Conservation (phyloP, 1,284 basidiomycete species). For the Schizophyllum commune region DNA sequence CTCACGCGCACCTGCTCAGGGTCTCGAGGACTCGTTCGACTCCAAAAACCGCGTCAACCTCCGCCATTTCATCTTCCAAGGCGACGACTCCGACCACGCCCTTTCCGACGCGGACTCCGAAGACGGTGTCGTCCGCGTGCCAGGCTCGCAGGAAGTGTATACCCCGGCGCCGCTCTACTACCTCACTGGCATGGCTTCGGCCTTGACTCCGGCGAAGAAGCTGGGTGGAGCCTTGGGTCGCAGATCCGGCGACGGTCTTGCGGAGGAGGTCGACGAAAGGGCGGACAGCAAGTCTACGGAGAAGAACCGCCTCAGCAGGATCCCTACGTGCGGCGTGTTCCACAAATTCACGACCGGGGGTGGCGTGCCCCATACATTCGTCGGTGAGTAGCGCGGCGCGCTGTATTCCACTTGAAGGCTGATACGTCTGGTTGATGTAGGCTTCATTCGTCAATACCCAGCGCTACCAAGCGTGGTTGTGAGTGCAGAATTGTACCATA, state of each 20-base stretch:
- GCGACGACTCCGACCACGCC: conserved; percentile 7
- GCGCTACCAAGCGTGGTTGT: conserved; percentile 52
- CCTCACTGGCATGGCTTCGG: conserved; percentile 5
- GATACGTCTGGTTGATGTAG: no score
- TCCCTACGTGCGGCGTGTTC: conserved; percentile 49
- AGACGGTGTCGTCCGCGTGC: conserved; percentile 5
- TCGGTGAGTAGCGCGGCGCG: no score
- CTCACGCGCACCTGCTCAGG: conserved; percentile 18
- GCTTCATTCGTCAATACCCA: conserved; percentile 48
- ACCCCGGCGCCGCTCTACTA: conserved; percentile 14
- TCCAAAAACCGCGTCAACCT: conserved; percentile 46
- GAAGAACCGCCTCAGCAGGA: conserved; percentile 31
- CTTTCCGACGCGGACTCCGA: conserved; percentile 7
- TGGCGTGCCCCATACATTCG: conserved; percentile 54
- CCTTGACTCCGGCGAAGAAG: no score
- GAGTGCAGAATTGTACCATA: no score
- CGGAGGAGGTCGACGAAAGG: conserved; percentile 9
- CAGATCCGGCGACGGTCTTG: no score
- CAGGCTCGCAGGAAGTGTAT: conserved; percentile 2
- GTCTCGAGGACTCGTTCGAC: conserved; percentile 55
- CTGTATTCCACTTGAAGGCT: no score
- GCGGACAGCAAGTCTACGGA: conserved; percentile 12
- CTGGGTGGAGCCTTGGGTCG: no score
- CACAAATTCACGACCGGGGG: conserved; percentile 43
- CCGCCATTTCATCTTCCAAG: conserved; percentile 38